Conservation (phyloP, 306 rosid genomes). For the Pueraria montana region DNA sequence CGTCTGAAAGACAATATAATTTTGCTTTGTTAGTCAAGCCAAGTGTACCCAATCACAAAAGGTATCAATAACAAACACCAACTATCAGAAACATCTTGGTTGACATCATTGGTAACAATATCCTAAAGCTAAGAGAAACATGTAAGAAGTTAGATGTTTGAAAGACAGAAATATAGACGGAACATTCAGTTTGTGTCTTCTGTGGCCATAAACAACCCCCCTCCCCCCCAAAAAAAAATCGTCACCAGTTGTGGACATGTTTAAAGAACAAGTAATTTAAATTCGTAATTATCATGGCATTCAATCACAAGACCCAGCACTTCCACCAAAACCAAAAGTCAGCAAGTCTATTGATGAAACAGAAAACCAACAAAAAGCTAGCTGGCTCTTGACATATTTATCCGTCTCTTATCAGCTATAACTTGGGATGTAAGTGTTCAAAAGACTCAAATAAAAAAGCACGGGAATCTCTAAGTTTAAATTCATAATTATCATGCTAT, state of each 20-base stretch:
- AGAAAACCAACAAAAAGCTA: constrained; percentile 36
- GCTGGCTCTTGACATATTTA: constrained; percentile 8
- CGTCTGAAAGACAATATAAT: constrained; percentile 70
- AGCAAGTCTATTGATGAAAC: constrained; percentile 21
- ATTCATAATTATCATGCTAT: constrained; percentile 22
- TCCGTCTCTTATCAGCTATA: constrained; percentile 11
- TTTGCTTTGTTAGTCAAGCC: constrained; percentile 51
- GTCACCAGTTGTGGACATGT: constrained; percentile 35
- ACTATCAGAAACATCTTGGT: constrained; percentile 11
- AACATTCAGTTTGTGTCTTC: constrained; percentile 25
- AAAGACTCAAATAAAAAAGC: constrained; percentile 24
- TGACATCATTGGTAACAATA: constrained; percentile 36
- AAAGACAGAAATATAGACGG: constrained; percentile 30
- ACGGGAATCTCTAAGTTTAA: constrained; percentile 19
- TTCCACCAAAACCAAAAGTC: constrained; percentile 14
- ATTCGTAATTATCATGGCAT: constrained; percentile 24
- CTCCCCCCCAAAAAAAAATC: background rate
- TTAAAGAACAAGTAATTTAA: constrained; percentile 31
- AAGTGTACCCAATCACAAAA: constrained; percentile 45
- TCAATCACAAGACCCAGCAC: constrained; percentile 26
- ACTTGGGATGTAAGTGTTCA: background rate
- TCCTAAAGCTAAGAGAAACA: constrained; percentile 36
- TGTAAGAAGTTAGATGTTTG: background rate
- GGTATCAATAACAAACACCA: constrained; percentile 21
- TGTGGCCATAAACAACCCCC: constrained; percentile 5